Evolutionary conservation across 2,329 filamentous ascomycete genomes (phyloP), one percentile per base, ranked within the genome.

Genomic region (Fusarium stilboides): DNA sequence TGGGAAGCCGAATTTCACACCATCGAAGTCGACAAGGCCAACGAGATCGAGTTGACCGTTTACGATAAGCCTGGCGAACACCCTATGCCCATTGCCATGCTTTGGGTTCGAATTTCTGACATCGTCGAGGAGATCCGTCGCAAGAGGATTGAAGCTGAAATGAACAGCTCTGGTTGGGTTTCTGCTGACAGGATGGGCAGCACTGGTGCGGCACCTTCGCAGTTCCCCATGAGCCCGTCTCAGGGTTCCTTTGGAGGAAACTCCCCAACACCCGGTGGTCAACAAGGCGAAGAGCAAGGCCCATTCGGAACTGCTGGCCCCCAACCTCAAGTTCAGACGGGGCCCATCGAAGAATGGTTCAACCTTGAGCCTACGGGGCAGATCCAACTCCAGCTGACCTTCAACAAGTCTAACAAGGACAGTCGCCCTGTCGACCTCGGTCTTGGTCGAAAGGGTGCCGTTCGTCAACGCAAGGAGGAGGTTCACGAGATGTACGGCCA

Each of bases 401-500:
- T 99, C 78, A 87, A 92, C 77, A 99, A 98, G 83, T 92, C 96
- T 80, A 91, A 90, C 75, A 94, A 92, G 77, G 93, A 95, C 75
- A 89, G 92, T 57, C 88, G 92, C 63, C 91, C 90, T 4, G 92
- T 97, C 76, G 94, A 98, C 77, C 87, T 95, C 60, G 96, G 96
- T 77, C 89, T 99, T 69, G 94, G 94, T 69, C 92, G 96, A 78
- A 97, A 98, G 83, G 96, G 95, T 76, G 96, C 96, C 69, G 94
- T 99, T 72, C 93, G 96, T 72, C 95, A 99, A 82, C 93, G 94
- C 77, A 99, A 99, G 84, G 96, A 99, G 80, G 94, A 98, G 76
- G 91, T 99, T 6, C 93, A 98, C 82, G 96, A 99, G 83, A 97
- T 98, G 86, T 98, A 97, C 78, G 96, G 96, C 49, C 96, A 99